Evolutionary conservation across 2,329 filamentous ascomycete genomes (phyloP).

Genomic region (Colletotrichum tanaceti): DNA sequence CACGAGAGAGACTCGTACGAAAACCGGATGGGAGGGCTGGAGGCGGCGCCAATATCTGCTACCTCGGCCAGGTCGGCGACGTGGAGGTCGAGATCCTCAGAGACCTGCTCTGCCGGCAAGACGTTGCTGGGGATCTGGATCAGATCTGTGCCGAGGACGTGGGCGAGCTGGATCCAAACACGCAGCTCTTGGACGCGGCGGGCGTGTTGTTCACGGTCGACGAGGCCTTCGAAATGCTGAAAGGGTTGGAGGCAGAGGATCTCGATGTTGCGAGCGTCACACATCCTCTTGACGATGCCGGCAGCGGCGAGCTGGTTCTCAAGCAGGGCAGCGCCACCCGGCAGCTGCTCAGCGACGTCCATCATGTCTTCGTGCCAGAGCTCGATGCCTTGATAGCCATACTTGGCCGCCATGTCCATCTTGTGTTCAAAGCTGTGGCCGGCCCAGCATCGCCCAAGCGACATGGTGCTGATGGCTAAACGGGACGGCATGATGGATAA

Average conservation of each 20-base stretch:
- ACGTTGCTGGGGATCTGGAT: slow-evolving; percentile 82
- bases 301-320: slow-evolving; percentile 69
- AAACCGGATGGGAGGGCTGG: slow-evolving; percentile 70
- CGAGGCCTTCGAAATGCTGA: slow-evolving; percentile 79
- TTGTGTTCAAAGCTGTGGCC: slow-evolving; percentile 76
- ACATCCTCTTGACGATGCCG: slow-evolving; percentile 66
- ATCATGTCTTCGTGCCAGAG: slow-evolving; percentile 82
- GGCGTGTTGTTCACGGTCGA: slow-evolving; percentile 69
- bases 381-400: slow-evolving; percentile 78
- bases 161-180: slow-evolving; percentile 76
- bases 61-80: slow-evolving; percentile 71
- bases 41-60: slow-evolving; percentile 73
- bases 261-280: slow-evolving; percentile 63
- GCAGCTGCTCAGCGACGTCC: slow-evolving; percentile 63
- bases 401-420: slow-evolving; percentile 72
- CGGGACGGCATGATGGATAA: slow-evolving; percentile 61
- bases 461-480: slow-evolving; percentile 81
- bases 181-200: slow-evolving; percentile 71
- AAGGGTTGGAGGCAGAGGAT: slow-evolving; percentile 82
- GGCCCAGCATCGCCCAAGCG: slow-evolving; percentile 75
- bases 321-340: slow-evolving; percentile 52
- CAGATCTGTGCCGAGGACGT: slow-evolving; percentile 73
- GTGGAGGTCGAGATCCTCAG: slow-evolving; percentile 64
- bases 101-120: slow-evolving; percentile 61
- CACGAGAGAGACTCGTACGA: slow-evolving; percentile 81